Evolutionary conservation across 768 basidiomycete species (phyloP), one percentile per base, ranked within the genome.

Genomic region (Psilocybe cyanescens): DNA sequence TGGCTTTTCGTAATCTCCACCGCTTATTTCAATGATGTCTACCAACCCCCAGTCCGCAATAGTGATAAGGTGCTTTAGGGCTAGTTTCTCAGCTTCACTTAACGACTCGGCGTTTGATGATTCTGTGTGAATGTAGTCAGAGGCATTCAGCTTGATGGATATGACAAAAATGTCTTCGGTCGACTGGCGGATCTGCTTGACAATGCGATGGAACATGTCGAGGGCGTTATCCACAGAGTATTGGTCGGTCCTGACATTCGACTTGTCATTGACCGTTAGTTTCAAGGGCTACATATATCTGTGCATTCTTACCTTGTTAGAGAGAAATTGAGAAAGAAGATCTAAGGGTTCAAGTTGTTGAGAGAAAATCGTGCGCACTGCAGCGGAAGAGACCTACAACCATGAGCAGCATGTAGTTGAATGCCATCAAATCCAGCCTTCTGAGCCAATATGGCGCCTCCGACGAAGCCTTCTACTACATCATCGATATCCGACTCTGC

Each of bases 11-110:
- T 96, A 97, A 70, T 89, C 88, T 0, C 94, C 94, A 1, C 94
- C 94, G 58, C 89, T 92, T 61, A 97, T 84, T 73, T 97, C 94
- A 54, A 97, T 86, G 68, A 94, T 90, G 71, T 97, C 94, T 4
- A 96, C 68, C 16, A 76, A 74, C 1, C 81, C 81, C 87, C 92
- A 92, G 41, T 72, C 70, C 0, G 88, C 83, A 30, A 95, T 85
- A 41, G 79, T 71, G 16, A 75, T 72, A 11, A 94, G 76, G 67
- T 95, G 88, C 19, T 79, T 72, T 2, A 94, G 72, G 0, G 88
- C 88, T 28, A 81, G 68, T 35, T 78, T 76, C 63, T 77, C 77
- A 33, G 75, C 73, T 2, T 70, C 66, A 7, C 62, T 61, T 7
- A 67, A 46, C 31, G 65, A 59, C 3, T 45, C 39, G 31, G 61